Evolutionary conservation across 345 rosid genomes (phyloP).

Genomic region (Salix koriyanagi): DNA sequence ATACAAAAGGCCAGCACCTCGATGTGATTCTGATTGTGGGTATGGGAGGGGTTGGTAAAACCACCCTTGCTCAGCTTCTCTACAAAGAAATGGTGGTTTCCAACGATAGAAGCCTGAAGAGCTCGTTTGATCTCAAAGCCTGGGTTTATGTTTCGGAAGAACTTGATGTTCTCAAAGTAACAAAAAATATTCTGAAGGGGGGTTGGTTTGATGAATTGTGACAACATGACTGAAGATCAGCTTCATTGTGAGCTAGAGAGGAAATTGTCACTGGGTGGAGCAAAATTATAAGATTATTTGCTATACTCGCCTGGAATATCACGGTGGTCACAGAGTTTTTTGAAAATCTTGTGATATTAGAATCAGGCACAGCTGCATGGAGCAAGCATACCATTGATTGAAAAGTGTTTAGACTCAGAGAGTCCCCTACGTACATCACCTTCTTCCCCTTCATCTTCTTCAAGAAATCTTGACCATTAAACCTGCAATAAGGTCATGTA

Average conservation of each 20-base stretch:
- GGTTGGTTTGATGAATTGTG: neutral
- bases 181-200: neutral
- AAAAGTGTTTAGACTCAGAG: constrained; percentile 52
- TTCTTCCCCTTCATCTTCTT: constrained; percentile 39
- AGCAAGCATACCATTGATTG: constrained; percentile 56
- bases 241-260: too few species aligned
- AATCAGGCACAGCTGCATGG: constrained; percentile 42
- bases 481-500: too few species aligned
- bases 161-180: neutral
- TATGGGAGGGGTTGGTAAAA: constrained; percentile 4
- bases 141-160: constrained; percentile 4
- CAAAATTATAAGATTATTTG: too few species aligned
- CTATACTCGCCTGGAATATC: constrained; percentile 36
- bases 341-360: constrained; percentile 19
- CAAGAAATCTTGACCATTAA: constrained; percentile 33
- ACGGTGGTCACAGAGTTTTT: constrained; percentile 19
- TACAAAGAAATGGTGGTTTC: neutral
- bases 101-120: neutral
- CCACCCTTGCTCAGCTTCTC: neutral
- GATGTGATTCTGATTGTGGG: constrained; percentile 25
- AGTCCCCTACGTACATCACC: constrained; percentile 65
- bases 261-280: too few species aligned
- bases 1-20: neutral
- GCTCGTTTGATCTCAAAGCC: neutral
- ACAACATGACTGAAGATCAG: neutral